Evolutionary conservation across 2,329 filamentous ascomycete genomes (phyloP), one percentile per base, ranked within the genome.

Genomic region (Paecilomyces sp.): DNA sequence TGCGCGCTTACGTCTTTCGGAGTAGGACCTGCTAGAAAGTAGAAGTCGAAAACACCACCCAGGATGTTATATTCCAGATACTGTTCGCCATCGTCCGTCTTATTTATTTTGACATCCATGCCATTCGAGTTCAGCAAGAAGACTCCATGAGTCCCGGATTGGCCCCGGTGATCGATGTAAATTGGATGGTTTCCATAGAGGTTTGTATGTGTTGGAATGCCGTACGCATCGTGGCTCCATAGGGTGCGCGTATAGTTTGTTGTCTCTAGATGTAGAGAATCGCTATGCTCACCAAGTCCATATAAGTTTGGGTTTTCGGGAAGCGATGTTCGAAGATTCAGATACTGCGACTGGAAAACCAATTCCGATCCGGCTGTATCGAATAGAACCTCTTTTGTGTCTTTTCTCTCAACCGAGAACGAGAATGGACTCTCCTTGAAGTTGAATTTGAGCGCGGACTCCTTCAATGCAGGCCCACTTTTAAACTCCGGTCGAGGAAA

Each of bases 41-140:
- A 88, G 57, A 88, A 83, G 71, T 93, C 91, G 1, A 94, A 70
- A 22, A 92, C 82, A 9, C 91, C 90, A 6, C 90, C 90, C 0
- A 93, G 80, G 1, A 85, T 85, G 71, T 92, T 91, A 76, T 92
- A 94, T 73, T 92, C 88, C 4, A 94, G 81, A 60, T 87, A 91
- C 69, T 92, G 86, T 6, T 83, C 80, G 7, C 81, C 78, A 25
- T 79, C 72, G 4, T 78, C 74, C 1, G 83, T 83, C 63, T 85
- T 83, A 70, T 91, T 83, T 71, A 92, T 86, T 65, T 87, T 88
- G 70, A 92, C 80, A 61, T 92, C 88, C 86, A 92, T 92, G 34
- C 85, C 88, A 66, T 90, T 88, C 12, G 85, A 87, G 72, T 90
- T 91, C 63, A 89, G 74, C 25, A 91, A 76, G 69, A 90, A 88